Conservation (phyloP, 2,329 filamentous ascomycete species). For the Delphinella strobiligena region DNA sequence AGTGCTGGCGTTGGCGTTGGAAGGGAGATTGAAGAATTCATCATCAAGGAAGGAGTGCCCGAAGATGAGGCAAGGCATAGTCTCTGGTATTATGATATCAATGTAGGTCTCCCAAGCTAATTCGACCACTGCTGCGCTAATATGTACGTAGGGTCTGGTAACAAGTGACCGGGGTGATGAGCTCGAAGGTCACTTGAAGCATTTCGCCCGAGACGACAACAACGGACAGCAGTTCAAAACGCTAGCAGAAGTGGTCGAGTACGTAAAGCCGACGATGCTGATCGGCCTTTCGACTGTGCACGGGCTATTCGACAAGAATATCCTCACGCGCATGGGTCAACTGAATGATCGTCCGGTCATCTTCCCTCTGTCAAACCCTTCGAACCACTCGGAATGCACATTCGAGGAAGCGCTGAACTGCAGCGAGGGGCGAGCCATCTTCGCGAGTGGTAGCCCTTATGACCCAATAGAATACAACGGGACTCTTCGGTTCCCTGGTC, state of each 20-base stretch:
- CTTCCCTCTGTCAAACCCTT: background rate
- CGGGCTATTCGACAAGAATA: background rate
- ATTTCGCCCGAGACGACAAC: background rate
- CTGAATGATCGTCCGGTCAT: background rate
- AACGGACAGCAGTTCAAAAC: background rate
- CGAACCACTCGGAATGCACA: background rate
- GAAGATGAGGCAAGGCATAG: constrained; percentile 72
- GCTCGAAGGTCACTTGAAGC: constrained; percentile 43
- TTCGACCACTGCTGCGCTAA: too few relatives aligned
- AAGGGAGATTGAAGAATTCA: constrained; percentile 89
- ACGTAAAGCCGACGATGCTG: background rate
- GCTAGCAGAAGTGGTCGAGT: background rate
- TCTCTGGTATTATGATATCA: too few relatives aligned
- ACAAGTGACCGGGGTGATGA: constrained; percentile 80
- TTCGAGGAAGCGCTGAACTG: background rate
- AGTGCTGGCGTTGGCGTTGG: constrained; percentile 86
- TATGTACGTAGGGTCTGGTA: constrained; percentile 75
- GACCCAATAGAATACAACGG: too few relatives aligned
- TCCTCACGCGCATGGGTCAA: background rate
- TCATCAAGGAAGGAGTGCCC: constrained; percentile 72
- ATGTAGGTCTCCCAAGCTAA: too few relatives aligned
- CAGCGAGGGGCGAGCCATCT: background rate
- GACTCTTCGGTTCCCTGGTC: too few relatives aligned
- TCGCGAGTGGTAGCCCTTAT: too few relatives aligned
- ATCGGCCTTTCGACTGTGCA: background rate